These are phyloP conservation scores for Danielia oregonensis DNA, from an alignment of 805 yeast genomes.

Conservation along the genomic window DNA sequence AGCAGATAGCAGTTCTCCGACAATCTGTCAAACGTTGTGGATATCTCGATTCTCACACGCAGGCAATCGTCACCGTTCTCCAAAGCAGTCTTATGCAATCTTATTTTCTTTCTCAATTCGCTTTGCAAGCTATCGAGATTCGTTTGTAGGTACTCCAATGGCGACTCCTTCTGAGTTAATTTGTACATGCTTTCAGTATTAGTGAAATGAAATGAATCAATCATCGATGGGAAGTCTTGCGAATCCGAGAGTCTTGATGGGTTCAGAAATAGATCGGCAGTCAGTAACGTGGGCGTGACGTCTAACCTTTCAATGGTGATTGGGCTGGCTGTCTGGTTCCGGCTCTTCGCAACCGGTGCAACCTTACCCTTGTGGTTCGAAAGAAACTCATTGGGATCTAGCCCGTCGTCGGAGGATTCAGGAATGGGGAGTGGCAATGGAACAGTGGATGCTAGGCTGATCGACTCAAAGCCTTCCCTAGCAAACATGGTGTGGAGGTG, in stretches of 20 bases:
- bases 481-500: too few relatives aligned
- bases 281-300: slow-evolving; percentile 6
- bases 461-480: slow-evolving; percentile 12
- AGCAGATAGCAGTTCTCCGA: slow-evolving; percentile 42
- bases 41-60: slow-evolving; percentile 1
- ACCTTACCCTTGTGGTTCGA: slow-evolving; percentile 9
- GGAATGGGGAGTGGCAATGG: slow-evolving; percentile 3
- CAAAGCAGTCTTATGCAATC: slow-evolving; percentile 5
- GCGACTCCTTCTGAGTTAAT: slow-evolving; percentile 1
- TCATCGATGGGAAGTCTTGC: slow-evolving; percentile 2
- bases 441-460: slow-evolving; percentile 12
- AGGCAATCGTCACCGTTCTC: slow-evolving; percentile 11
- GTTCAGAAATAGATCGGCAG: slow-evolving; percentile 1
- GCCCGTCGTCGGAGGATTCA: slow-evolving; percentile 17
- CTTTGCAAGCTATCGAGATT: slow-evolving; percentile 4
- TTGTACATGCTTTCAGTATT: background rate
- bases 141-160: slow-evolving; percentile 10
- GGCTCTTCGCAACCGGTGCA: background rate
- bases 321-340: slow-evolving; percentile 3
- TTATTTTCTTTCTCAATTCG: slow-evolving; percentile 4
- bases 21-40: slow-evolving; percentile 18
- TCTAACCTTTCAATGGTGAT: background rate
- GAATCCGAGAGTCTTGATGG: slow-evolving; percentile 5
- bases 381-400: slow-evolving; percentile 18
- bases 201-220: slow-evolving; percentile 5